phyloP scores from a whole-genome alignment of 768 basidiomycete species.

The Solioccasus polychromus region DNA sequence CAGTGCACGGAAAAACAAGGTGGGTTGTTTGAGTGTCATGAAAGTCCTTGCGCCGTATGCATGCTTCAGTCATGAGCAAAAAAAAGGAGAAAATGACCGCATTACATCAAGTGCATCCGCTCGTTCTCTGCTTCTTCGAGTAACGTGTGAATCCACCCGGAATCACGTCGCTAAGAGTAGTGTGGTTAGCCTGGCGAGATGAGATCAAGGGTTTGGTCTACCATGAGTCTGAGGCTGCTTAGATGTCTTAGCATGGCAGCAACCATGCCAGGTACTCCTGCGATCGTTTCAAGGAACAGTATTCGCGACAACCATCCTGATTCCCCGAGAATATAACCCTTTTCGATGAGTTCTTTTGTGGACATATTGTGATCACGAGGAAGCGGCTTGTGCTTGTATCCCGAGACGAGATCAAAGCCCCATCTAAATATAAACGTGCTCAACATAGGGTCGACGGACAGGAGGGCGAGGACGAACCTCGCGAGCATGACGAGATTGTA shows the following conservation, averaged over 20 bases:
- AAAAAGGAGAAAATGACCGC: constrained; percentile 3
- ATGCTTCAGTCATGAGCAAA: constrained; percentile 12
- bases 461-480: constrained; percentile 34
- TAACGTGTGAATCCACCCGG: constrained; percentile 87
- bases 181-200: constrained; percentile 6
- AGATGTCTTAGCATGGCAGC: constrained; percentile 86
- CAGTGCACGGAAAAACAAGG: constrained; percentile 74
- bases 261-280: constrained; percentile 97
- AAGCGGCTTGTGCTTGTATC: constrained; percentile 75
- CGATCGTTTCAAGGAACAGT: constrained; percentile 81
- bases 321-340: constrained; percentile 72
- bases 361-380: constrained; percentile 63
- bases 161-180: constrained; percentile 45
- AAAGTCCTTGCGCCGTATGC: constrained; percentile 68
- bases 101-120: constrained; percentile 90
- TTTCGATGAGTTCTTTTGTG: constrained; percentile 67
- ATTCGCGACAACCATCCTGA: constrained; percentile 72
- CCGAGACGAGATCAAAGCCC: constrained; percentile 80
- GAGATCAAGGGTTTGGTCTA: constrained; percentile 30
- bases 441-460: constrained; percentile 1
- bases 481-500: constrained; percentile 54
- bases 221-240: constrained; percentile 84
- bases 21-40: constrained; percentile 85
- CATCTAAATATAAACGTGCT: constrained; percentile 37
- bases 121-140: constrained; percentile 97